These are phyloP conservation scores for Fagus sylvatica DNA, from an alignment of 306 rosid genomes.

Conservation along the genomic window DNA sequence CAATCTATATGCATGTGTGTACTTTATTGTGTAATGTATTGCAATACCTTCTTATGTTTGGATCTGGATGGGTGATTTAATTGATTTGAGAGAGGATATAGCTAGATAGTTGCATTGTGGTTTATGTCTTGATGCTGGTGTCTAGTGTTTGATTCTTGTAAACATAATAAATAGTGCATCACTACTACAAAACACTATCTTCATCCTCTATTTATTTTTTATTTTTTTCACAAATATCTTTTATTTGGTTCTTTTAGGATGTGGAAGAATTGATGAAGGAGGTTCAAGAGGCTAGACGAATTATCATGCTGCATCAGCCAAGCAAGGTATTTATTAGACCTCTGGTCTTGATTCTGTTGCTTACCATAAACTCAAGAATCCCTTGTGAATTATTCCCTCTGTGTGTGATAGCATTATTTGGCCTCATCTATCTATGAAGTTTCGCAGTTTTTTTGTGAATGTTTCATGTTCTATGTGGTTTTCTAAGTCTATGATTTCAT, in stretches of 20 bases:
- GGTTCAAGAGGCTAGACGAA: conserved; percentile 94
- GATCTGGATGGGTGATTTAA: not conserved
- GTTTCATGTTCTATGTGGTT: not conserved
- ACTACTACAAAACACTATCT: not conserved
- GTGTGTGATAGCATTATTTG: not conserved
- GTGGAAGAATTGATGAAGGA: conserved; percentile 91
- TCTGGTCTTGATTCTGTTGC: conserved; percentile 11
- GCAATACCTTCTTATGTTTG: not conserved
- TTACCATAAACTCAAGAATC: not conserved
- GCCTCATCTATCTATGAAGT: not conserved
- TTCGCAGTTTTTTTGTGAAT: too few species aligned
- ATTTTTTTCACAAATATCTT: conserved; percentile 29
- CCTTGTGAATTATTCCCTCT: not conserved
- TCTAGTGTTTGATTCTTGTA: not conserved
- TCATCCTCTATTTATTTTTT: not conserved
- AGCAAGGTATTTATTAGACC: conserved; percentile 64
- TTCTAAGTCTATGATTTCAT: not conserved
- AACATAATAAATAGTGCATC: not conserved
- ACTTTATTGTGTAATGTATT: not conserved
- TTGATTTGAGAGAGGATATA: not conserved
- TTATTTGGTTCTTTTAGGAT: conserved; percentile 51
- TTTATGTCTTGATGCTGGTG: not conserved
- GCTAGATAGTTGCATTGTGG: not conserved
- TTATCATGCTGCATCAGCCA: conserved; percentile 94
- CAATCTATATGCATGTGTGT: not conserved